These are phyloP conservation scores for Suhomyces bolitotheri DNA, from an alignment of 1,139 yeast genomes.

Conservation along the genomic window DNA sequence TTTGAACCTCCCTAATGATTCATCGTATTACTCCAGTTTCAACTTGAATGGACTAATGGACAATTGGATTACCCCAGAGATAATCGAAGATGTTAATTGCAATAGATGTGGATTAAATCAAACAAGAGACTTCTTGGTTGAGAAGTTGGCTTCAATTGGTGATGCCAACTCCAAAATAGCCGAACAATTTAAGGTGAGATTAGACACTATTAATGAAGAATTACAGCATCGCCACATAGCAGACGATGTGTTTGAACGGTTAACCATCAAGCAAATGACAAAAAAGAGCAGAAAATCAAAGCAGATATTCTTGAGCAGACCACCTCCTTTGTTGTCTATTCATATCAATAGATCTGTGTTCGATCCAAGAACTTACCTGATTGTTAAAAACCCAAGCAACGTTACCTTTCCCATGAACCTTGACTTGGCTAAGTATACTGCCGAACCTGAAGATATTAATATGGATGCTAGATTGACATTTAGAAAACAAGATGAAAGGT, in stretches of 20 bases:
- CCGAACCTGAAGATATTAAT: slow-evolving; percentile 68
- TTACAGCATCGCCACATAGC: slow-evolving; percentile 66
- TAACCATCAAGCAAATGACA: slow-evolving; percentile 75
- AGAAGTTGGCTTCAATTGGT: slow-evolving; percentile 31
- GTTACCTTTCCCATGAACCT: slow-evolving; percentile 73
- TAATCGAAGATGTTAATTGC: slow-evolving; percentile 90
- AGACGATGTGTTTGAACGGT: slow-evolving; percentile 72
- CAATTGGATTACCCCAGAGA: slow-evolving; percentile 78
- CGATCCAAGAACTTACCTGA: slow-evolving; percentile 80
- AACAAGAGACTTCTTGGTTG: slow-evolving; percentile 52
- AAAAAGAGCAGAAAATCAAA: slow-evolving; percentile 79
- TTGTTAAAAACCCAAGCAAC: slow-evolving; percentile 78
- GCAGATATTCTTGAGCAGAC: slow-evolving; percentile 76
- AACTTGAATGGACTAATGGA: slow-evolving; percentile 59
- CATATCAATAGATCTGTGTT: slow-evolving; percentile 92
- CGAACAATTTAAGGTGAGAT: slow-evolving; percentile 50
- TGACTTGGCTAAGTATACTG: slow-evolving; percentile 68
- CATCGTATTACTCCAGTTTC: slow-evolving; percentile 39
- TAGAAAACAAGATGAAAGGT: slow-evolving; percentile 55
- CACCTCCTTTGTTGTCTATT: slow-evolving; percentile 79
- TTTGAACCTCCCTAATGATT: slow-evolving; percentile 54
- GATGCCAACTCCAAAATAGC: slow-evolving; percentile 36
- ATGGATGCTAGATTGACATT: slow-evolving; percentile 78
- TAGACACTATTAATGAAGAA: slow-evolving; percentile 57
- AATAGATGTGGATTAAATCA: slow-evolving; percentile 80